Evolutionary conservation across 2,329 filamentous ascomycete species (phyloP).

Genomic region (Alternaria hordeiaustralica): DNA sequence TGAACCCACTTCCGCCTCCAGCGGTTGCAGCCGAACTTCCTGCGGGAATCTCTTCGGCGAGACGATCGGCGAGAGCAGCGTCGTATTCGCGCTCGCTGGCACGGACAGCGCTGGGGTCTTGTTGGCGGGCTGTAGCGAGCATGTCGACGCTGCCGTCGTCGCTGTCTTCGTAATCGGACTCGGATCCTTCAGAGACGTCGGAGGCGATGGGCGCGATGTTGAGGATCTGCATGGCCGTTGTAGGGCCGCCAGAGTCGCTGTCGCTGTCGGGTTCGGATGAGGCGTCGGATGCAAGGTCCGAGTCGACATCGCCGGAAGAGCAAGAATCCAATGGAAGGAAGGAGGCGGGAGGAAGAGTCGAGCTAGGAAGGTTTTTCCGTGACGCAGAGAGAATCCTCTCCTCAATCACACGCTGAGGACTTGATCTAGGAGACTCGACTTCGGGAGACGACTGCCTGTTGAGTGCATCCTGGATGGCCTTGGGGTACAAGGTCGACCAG

Average conservation of each 20-base stretch:
- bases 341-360: slow-evolving; percentile 53
- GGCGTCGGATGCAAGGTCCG: slow-evolving; percentile 47
- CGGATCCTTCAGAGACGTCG: slow-evolving; percentile 8
- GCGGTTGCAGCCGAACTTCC: slow-evolving; percentile 58
- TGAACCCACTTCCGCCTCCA: slow-evolving; percentile 57
- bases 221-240: slow-evolving; percentile 36
- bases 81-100: slow-evolving; percentile 56
- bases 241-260: slow-evolving; percentile 14
- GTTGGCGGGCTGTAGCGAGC: slow-evolving; percentile 52
- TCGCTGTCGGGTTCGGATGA: slow-evolving; percentile 34
- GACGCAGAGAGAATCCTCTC: slow-evolving; percentile 71
- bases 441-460: slow-evolving; percentile 15
- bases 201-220: slow-evolving; percentile 29
- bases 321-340: slow-evolving; percentile 50
- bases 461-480: slow-evolving; percentile 47
- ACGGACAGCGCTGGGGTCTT: slow-evolving; percentile 52
- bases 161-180: slow-evolving; percentile 37
- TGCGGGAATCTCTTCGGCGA: slow-evolving; percentile 57
- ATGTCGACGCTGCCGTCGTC: slow-evolving; percentile 53
- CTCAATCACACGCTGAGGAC: slow-evolving; percentile 56
- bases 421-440: slow-evolving; percentile 4
- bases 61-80: slow-evolving; percentile 53
- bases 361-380: slow-evolving; percentile 65
- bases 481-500: slow-evolving; percentile 28
- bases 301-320: slow-evolving; percentile 44